Percentiles rank a stretch among this genome's conserved stretches.
Evolutionary conservation across 208 protist genomes (phyloP).

Genomic region (Leptomonas pyrrhocoris): DNA sequence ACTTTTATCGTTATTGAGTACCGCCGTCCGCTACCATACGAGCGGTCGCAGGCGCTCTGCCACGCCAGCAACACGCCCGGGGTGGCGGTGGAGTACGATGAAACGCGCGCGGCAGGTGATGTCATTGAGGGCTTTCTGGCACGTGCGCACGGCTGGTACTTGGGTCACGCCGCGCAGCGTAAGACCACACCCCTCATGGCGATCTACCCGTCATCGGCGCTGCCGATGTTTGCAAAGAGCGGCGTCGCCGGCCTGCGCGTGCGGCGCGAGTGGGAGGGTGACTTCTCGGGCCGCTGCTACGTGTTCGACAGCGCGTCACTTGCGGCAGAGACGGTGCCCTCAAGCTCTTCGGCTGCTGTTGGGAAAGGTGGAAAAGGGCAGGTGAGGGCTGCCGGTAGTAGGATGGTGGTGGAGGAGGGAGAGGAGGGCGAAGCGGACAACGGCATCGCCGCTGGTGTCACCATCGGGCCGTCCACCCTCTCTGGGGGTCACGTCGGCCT

Average conservation of each 20-base stretch:
- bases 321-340: neutral
- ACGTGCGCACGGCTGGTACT: constrained; percentile 64
- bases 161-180: constrained; percentile 20
- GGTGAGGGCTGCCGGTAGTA: too few relatives aligned
- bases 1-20: constrained; percentile 37
- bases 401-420: neutral
- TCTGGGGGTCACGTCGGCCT: constrained; percentile 20
- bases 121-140: constrained; percentile 60
- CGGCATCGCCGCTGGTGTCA: neutral
- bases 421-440: neutral
- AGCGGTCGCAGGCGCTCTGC: constrained; percentile 20
- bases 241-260: neutral
- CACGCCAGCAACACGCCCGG: constrained; percentile 4
- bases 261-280: neutral
- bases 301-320: constrained; percentile 20
- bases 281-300: constrained; percentile 20
- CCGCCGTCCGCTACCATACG: constrained; percentile 28
- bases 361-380: too few relatives aligned
- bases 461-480: constrained; percentile 6
- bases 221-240: constrained; percentile 6
- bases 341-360: neutral
- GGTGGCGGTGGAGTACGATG: constrained; percentile 5
- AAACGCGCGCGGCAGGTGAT: constrained; percentile 9
- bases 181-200: constrained; percentile 36
- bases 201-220: constrained; percentile 42